Conservation (phyloP, 345 rosid species). For the Melaleuca quinquenervia region DNA sequence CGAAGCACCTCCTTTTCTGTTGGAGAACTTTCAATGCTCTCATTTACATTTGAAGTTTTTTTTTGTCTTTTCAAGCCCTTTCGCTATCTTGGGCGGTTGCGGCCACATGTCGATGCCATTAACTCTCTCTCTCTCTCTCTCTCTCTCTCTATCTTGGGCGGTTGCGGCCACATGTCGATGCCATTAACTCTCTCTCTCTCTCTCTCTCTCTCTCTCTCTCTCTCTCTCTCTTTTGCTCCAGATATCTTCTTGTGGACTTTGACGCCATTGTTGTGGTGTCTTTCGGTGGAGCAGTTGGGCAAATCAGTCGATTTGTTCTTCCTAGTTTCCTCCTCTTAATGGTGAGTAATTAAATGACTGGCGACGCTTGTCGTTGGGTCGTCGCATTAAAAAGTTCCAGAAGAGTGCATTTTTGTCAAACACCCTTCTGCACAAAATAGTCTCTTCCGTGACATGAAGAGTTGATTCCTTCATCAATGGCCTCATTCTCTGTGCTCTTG, state of each 20-base stretch:
- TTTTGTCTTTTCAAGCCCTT: not conserved
- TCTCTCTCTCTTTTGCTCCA: not conserved
- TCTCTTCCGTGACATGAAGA: not conserved
- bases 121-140: not conserved
- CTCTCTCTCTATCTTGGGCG: not conserved
- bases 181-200: not conserved
- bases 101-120: not conserved
- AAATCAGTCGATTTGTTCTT: not conserved
- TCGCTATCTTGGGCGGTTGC: not conserved
- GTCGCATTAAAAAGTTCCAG: not conserved
- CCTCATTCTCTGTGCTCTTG: not conserved
- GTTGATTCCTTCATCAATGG: not conserved
- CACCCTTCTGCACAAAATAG: not conserved
- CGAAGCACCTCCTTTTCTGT: not conserved
- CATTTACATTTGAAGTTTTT: not conserved
- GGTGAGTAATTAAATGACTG: not conserved
- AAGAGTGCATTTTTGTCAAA: not conserved
- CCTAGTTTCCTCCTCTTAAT: not conserved
- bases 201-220: not conserved
- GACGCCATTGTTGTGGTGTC: not conserved
- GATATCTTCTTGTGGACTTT: not conserved
- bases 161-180: not conserved
- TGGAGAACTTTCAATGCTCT: not conserved
- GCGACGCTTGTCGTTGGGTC: not conserved
- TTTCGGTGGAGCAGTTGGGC: not conserved